Conservation (phyloP, 768 basidiomycete genomes). For the Boletellus ananiceps region DNA sequence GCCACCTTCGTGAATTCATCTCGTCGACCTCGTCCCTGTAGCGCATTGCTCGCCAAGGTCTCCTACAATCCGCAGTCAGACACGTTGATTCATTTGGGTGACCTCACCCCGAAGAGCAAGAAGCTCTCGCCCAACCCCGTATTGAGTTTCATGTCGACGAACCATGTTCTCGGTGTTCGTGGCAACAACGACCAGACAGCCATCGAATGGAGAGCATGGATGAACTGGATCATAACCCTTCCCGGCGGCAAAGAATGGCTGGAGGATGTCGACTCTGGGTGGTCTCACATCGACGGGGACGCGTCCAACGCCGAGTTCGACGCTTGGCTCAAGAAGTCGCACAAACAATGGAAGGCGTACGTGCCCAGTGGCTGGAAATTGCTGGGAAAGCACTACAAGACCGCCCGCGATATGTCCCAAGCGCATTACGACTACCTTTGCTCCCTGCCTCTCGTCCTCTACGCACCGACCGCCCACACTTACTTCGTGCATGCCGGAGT, state of each 20-base stretch:
- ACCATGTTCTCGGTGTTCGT: constrained; percentile 74
- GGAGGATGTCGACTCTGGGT: constrained; percentile 40
- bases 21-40: constrained; percentile 24
- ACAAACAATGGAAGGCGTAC: constrained; percentile 42
- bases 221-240: constrained; percentile 63
- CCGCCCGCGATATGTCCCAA: constrained; percentile 64
- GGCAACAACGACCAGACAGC: constrained; percentile 94
- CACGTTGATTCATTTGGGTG: constrained; percentile 77
- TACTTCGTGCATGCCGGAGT: constrained; percentile 84
- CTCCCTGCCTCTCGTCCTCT: constrained; percentile 67
- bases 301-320: constrained; percentile 21
- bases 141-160: constrained; percentile 56
- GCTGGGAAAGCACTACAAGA: constrained; percentile 69
- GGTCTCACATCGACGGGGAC: constrained; percentile 35
- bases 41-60: constrained; percentile 58
- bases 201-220: constrained; percentile 87
- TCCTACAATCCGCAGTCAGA: constrained; percentile 59
- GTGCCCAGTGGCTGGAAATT: constrained; percentile 71
- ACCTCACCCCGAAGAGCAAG: constrained; percentile 66
- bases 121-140: constrained; percentile 55
- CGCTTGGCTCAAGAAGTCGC: constrained; percentile 37
- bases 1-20: not conserved
- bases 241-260: constrained; percentile 52
- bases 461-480: constrained; percentile 70
- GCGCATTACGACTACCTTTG: constrained; percentile 68